These are phyloP conservation scores for Rhynchosporium agropyri DNA, from an alignment of 2,329 filamentous ascomycete genomes.

Conservation along the genomic window DNA sequence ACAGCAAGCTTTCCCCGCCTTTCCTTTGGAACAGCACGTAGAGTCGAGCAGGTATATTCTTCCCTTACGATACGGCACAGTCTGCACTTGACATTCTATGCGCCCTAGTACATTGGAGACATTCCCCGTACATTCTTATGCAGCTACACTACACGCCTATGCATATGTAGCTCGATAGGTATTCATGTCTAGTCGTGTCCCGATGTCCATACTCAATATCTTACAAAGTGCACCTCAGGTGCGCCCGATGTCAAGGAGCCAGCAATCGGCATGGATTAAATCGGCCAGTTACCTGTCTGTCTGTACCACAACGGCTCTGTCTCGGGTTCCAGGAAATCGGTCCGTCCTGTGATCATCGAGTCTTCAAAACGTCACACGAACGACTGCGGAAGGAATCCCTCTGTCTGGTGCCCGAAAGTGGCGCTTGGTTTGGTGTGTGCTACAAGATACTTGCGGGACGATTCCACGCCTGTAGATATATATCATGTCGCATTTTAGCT, in stretches of 20 bases:
- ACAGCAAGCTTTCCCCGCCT: not conserved
- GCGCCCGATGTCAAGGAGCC: not conserved
- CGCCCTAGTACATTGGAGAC: not conserved
- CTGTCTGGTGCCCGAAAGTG: not conserved
- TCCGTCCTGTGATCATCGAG: slow-evolving; percentile 9
- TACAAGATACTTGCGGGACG: too few relatives aligned
- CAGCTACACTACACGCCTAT: not conserved
- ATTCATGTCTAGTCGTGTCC: too few relatives aligned
- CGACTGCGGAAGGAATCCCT: not conserved
- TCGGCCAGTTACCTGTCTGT: not conserved
- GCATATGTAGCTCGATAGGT: too few relatives aligned
- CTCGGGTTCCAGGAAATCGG: slow-evolving; percentile 13
- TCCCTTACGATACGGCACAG: not conserved
- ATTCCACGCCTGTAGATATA: too few relatives aligned
- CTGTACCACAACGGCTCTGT: not conserved
- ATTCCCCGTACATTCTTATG: not conserved
- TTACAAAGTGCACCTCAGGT: too few relatives aligned
- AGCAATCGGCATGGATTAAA: not conserved
- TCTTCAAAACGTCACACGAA: not conserved
- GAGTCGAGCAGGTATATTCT: not conserved
- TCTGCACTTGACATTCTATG: not conserved
- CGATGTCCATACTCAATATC: too few relatives aligned
- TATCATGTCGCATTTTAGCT: not conserved
- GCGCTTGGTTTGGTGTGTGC: not conserved
- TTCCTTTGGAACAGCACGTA: not conserved